Base-by-base conservation (phyloP, 768 basidiomycete genomes). In the Boletus patriciae region DNA sequence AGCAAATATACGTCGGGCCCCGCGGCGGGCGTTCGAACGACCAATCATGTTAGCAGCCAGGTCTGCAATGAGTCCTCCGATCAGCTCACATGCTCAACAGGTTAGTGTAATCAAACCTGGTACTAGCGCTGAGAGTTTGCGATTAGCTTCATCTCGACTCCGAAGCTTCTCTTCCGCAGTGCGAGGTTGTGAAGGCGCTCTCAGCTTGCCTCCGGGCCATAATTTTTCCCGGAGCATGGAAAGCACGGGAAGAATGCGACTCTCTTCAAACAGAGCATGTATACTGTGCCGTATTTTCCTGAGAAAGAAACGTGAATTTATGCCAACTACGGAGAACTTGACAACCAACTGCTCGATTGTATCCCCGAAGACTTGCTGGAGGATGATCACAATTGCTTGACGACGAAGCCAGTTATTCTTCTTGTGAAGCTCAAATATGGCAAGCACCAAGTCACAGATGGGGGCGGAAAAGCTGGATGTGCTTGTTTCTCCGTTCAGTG, bases 11-110 rank as follows among this genome's bases (percentile, higher is more conserved):
- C 94, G 81, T 40, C 94, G 81, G 10, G 96, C 94, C 16, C 95
- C 97, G 42, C 94, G 82, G 13, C 94, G 84, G 18, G 96, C 94
- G 68, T 99, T 98, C 4, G 91, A 88, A 31, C 94, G 83, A n/a
- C 97, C 97, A 62, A 98, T 98, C 89, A 98, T 94, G 65, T 97
- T 98, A 8, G 96, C 93, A 33, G 92, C 94, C 50, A 98, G 74
- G 67, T 98, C 96, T 97, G 62, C 10, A 46, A 36, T 16, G 23
- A 36, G 52, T 23, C 48, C 43, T 48, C 58, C 23, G 21, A 40
- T 38, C 13, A 57, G 48, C 52, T 18, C 38, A 38, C 13, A 13
- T 36, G 18, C 27, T 59, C 13, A 40, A 41, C n/a, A 52, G 16
- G 27, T 38, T 27, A 46, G 40, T 16, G 1, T 42, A 29, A 31